Evolutionary conservation across 1,284 basidiomycete genomes (phyloP), one percentile per base, ranked within the genome.

Genomic region (Cutaneotrichosporon spelunceum): DNA sequence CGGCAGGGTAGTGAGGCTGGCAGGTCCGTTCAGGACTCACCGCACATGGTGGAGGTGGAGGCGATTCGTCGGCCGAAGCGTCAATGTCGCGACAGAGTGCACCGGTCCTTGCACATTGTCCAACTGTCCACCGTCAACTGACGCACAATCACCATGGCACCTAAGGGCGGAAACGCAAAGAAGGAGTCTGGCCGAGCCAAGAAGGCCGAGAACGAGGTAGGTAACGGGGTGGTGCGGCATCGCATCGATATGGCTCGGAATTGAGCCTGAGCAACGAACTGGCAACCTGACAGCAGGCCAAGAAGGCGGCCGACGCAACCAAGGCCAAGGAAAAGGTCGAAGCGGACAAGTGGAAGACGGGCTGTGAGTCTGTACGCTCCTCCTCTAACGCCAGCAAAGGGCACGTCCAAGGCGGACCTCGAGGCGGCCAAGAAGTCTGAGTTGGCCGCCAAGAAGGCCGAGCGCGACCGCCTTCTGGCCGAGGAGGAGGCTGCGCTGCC

Each of bases 161-260:
- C 91, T 1, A 90, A 89, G 71, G 77, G 77, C 62, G 86, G 84
- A 70, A 93, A 92, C 82, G 83, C 89, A 66, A 94, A 93, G 86
- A 93, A 93, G 77, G 91, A 93, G 76, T 79, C 85, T 33, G 91
- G 91, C 3, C 80, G 89, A 53, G 89, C 93, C 1, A 92, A 91
- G 79, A 97, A 97, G 80, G 91, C 91, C 7, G 93, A 95, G 75
- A 94, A 93, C 78, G 91, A 93, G 77, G 83, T 86, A 24, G 86
- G 88, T 83, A n/a, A 21, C 5, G 47, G 10, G 2, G 2, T 33
- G 9, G 47, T 14, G 47, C 47, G 10, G 47, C 24, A 29, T 24
- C 48, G 21, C n/a, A n/a, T n/a, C n/a, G n/a, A n/a, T n/a, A n/a
- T n/a, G n/a, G n/a, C n/a, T n/a, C n/a, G n/a, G n/a, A n/a, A n/a